Conservation (phyloP, 441 rosid species). For the Brassica balearica region DNA sequence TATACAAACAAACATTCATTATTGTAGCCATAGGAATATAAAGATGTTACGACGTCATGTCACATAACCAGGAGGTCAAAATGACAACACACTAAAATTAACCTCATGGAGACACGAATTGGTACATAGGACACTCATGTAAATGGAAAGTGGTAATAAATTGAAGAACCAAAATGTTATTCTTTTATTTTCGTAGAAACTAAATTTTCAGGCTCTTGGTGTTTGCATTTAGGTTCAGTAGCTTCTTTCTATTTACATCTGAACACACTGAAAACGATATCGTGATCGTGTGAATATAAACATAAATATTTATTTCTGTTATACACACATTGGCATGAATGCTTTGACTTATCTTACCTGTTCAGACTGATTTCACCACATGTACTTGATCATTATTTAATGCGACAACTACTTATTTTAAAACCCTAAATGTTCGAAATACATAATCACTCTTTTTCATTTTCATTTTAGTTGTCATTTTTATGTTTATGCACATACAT, state of each 20-base stretch:
- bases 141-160: slow-evolving; percentile 42
- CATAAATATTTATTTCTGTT: slow-evolving; percentile 8
- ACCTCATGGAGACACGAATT: slow-evolving; percentile 29
- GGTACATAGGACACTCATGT: slow-evolving; percentile 46
- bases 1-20: background rate
- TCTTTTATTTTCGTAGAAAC: background rate
- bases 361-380: slow-evolving; percentile 24
- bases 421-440: slow-evolving; percentile 9
- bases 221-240: slow-evolving; percentile 18
- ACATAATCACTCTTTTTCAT: background rate
- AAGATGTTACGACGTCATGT: slow-evolving; percentile 20
- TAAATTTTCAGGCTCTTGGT: slow-evolving; percentile 17
- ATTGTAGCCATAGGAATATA: slow-evolving; percentile 14
- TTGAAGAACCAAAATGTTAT: slow-evolving; percentile 14
- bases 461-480: no score
- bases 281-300: slow-evolving; percentile 34
- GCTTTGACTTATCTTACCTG: slow-evolving; percentile 28
- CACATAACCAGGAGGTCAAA: slow-evolving; percentile 22
- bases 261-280: slow-evolving; percentile 24
- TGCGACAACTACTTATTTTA: slow-evolving; percentile 5
- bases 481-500: no score
- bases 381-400: slow-evolving; percentile 32
- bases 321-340: slow-evolving; percentile 3
- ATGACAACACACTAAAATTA: slow-evolving; percentile 30
- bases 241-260: slow-evolving; percentile 18